Conservation (phyloP, 352 stramenopile species). For the Phytophthora sojae region DNA sequence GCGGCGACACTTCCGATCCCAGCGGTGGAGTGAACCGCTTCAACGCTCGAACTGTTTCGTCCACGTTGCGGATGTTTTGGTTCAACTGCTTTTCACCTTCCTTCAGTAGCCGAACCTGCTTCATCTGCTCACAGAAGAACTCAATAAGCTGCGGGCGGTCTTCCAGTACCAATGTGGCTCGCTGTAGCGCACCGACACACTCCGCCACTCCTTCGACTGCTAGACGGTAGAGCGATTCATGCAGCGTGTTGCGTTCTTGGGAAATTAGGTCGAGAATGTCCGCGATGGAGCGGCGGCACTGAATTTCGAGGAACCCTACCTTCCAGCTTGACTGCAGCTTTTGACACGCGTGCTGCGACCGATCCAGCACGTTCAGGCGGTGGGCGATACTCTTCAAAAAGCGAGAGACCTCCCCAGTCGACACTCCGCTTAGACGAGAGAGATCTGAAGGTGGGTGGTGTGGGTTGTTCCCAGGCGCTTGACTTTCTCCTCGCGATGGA, state of each 20-base stretch:
- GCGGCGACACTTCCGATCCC: slow-evolving; percentile 31
- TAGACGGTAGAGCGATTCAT: slow-evolving; percentile 49
- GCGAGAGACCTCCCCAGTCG: slow-evolving; percentile 45
- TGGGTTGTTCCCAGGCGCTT: not conserved
- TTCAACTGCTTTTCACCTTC: slow-evolving; percentile 66
- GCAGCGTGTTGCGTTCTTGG: slow-evolving; percentile 52
- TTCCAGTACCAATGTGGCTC: slow-evolving; percentile 57
- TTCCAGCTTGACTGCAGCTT: slow-evolving; percentile 77
- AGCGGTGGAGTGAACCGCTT: slow-evolving; percentile 50
- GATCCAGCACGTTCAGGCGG: slow-evolving; percentile 52
- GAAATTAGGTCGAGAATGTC: slow-evolving; percentile 71
- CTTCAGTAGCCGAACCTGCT: slow-evolving; percentile 59
- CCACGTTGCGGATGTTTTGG: slow-evolving; percentile 75
- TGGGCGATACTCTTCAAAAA: slow-evolving; percentile 53
- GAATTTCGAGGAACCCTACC: slow-evolving; percentile 79
- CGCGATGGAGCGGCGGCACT: slow-evolving; percentile 65
- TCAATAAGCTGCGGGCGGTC: slow-evolving; percentile 77
- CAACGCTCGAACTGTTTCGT: slow-evolving; percentile 63
- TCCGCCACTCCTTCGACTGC: slow-evolving; percentile 43
- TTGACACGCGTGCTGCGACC: slow-evolving; percentile 64
- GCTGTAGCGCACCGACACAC: slow-evolving; percentile 55
- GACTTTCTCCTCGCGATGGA: not conserved
- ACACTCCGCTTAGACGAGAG: slow-evolving; percentile 41
- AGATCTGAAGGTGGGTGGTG: slow-evolving; percentile 26
- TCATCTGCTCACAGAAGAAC: slow-evolving; percentile 77